Evolutionary conservation across 2,329 filamentous ascomycete species (phyloP).

Genomic region (Lecanicillium sp.): DNA sequence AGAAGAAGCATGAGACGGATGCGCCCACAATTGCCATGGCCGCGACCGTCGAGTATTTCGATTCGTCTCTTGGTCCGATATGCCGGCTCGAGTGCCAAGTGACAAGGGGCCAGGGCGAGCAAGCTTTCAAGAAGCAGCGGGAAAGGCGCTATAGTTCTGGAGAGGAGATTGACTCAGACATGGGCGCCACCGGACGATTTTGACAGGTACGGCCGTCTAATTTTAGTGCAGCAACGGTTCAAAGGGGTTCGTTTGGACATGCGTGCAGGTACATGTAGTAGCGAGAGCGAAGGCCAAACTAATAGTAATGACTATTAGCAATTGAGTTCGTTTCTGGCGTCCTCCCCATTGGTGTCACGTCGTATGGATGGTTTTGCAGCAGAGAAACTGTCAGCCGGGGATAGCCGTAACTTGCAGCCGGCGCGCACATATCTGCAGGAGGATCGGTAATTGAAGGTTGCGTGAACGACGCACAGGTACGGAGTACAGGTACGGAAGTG

Average conservation of each 20-base stretch:
- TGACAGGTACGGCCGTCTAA: conserved; percentile 9
- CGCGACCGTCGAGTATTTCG: not conserved
- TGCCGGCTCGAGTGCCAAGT: conserved; percentile 4
- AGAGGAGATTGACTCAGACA: conserved; percentile 14
- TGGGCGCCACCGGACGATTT: conserved; percentile 13
- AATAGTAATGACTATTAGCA: not conserved
- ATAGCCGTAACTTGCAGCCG: conserved; percentile 8
- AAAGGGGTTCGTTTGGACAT: too few species aligned
- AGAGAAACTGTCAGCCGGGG: not conserved
- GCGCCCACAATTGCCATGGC: conserved; percentile 4
- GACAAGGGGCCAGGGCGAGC: not conserved
- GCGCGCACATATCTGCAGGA: too few species aligned
- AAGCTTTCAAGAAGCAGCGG: conserved; percentile 6
- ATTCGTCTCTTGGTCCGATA: conserved; percentile 12
- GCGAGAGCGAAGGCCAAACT: too few species aligned
- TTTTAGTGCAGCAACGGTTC: too few species aligned
- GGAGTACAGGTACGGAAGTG: not conserved
- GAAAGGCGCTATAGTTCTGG: conserved; percentile 12
- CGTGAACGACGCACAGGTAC: too few species aligned
- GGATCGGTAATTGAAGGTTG: too few species aligned
- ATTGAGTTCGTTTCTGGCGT: not conserved
- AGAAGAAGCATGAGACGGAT: conserved; percentile 4
- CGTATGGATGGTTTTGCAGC: not conserved
- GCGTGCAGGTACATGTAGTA: too few species aligned
- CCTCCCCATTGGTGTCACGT: not conserved